Evolutionary conservation across 106 monocot genomes (phyloP).

Genomic region (Apostasia ramifera): DNA sequence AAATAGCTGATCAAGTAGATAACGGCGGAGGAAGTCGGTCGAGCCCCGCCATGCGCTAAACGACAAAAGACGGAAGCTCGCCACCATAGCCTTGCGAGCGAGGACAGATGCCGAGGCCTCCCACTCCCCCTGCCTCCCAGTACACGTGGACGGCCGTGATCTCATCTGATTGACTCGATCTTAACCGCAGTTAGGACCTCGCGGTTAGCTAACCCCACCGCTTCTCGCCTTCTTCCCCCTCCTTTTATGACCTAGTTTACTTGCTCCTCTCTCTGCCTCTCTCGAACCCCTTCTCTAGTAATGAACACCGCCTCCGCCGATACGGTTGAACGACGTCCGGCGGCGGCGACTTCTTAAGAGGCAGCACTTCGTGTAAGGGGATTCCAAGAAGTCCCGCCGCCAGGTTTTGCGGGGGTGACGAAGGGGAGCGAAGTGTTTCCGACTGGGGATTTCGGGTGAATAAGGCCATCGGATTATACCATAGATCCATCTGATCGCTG

Average conservation of each 20-base stretch:
- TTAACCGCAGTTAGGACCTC: background rate
- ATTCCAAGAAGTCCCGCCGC: too few species aligned
- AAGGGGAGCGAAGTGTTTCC: too few species aligned
- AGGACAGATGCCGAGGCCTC: background rate
- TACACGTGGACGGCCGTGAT: slow-evolving; percentile 6
- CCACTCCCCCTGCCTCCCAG: background rate
- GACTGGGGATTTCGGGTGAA: too few species aligned
- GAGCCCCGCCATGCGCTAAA: slow-evolving; percentile 7
- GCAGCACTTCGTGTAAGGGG: too few species aligned
- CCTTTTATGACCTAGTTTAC: background rate
- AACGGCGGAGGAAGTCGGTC: too few species aligned
- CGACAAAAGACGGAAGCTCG: slow-evolving; percentile 5
- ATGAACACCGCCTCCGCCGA: background rate
- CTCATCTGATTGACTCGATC: background rate
- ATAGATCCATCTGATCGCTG: too few species aligned
- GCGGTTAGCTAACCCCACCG: slow-evolving; percentile 4
- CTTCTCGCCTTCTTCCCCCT: background rate
- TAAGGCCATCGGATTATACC: too few species aligned
- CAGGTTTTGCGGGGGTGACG: too few species aligned
- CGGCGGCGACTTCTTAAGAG: too few species aligned
- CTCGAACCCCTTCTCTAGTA: background rate
- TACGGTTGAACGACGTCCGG: too few species aligned
- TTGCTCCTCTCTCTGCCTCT: background rate
- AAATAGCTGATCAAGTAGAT: too few species aligned
- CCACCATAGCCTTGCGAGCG: background rate